Evolutionary conservation across 768 basidiomycete genomes (phyloP), one percentile per base, ranked within the genome.

Genomic region (Lactarius trivialis): DNA sequence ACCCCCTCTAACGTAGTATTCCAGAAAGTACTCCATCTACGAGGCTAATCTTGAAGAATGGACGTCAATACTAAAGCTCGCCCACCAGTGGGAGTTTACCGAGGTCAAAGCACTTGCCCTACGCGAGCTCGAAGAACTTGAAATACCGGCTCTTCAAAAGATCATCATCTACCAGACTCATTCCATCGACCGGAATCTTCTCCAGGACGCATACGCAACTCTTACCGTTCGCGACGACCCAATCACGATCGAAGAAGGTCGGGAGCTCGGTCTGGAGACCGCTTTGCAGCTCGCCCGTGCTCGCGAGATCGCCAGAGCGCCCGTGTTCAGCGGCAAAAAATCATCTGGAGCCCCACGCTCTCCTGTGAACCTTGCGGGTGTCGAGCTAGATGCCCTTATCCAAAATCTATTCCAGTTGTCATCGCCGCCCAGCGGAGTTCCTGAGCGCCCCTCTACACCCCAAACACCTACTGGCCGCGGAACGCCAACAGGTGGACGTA

Each of bases 11-110:
- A 55, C 41, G 30, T 66, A 17, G 32, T 45, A 32, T 26, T 26
- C 54, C 67, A 89, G 86, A 0, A 75, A 71, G 50, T 86, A 85
- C 67, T 81, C 83, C 0, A 71, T 82, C 1, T 85, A 86, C 55
- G 75, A 79, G 8, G 81, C 82, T 1, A 67, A 71, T 0, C 72
- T 79, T 0, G 73, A 76, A 0, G 79, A 80, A 9, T 90, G 88
- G 88, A 70, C 73, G 0, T 73, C 71, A 0, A 81, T 90, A 49
- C 71, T 89, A 0, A 70, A 68, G 1, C 80, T 89, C 0, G 76
- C 86, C 0, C 73, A 81, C 19, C 68, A 73, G 4, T 90, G 85
- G 86, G 43, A 66, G 0, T 88, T 89, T 62, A 65, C 64, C 0
- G 78, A 82, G 49, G 78, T 86, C 7, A 78, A 74, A 39, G 68